Evolutionary conservation across 2,329 filamentous ascomycete genomes (phyloP).

Genomic region (Aspergillus fischeri): DNA sequence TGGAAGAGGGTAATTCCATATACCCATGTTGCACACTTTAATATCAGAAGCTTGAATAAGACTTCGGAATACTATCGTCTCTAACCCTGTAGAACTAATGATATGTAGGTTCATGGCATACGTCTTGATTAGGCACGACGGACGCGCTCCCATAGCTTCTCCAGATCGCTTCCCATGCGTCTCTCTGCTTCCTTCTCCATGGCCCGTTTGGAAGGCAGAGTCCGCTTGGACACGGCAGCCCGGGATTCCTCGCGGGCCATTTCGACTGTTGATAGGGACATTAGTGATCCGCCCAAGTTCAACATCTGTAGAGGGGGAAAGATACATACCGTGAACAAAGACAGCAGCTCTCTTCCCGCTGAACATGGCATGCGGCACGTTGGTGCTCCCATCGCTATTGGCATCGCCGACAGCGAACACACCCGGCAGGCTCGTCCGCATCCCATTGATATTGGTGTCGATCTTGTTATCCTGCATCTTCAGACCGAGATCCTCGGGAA

Average conservation of each 20-base stretch:
- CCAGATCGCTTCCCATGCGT: slow-evolving; percentile 30
- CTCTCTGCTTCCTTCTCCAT: slow-evolving; percentile 26
- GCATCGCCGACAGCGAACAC: slow-evolving; percentile 59
- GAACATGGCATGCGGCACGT: slow-evolving; percentile 59
- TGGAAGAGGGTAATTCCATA: neutral
- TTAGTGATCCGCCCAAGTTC: neutral
- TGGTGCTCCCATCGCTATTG: slow-evolving; percentile 58
- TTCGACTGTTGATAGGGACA: slow-evolving; percentile 23
- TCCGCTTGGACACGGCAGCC: slow-evolving; percentile 27
- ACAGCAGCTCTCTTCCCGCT: slow-evolving; percentile 57
- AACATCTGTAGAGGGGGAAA: neutral
- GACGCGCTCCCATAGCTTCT: slow-evolving; percentile 21
- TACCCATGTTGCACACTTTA: neutral
- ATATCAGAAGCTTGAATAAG: neutral
- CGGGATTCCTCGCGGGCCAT: slow-evolving; percentile 29
- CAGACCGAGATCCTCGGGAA: slow-evolving; percentile 49
- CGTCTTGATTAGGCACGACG: neutral
- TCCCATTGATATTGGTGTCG: slow-evolving; percentile 41
- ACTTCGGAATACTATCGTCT: neutral
- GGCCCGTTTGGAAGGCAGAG: slow-evolving; percentile 15
- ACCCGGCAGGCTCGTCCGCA: slow-evolving; percentile 51
- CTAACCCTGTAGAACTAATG: neutral
- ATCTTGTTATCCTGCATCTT: slow-evolving; percentile 44
- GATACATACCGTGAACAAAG: slow-evolving; percentile 51
- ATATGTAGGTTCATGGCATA: neutral